Percentiles rank a stretch among this genome's conserved stretches.
These are phyloP conservation scores for Ogataea wickerhamii DNA, from an alignment of 805 yeast genomes.

Conservation along the genomic window DNA sequence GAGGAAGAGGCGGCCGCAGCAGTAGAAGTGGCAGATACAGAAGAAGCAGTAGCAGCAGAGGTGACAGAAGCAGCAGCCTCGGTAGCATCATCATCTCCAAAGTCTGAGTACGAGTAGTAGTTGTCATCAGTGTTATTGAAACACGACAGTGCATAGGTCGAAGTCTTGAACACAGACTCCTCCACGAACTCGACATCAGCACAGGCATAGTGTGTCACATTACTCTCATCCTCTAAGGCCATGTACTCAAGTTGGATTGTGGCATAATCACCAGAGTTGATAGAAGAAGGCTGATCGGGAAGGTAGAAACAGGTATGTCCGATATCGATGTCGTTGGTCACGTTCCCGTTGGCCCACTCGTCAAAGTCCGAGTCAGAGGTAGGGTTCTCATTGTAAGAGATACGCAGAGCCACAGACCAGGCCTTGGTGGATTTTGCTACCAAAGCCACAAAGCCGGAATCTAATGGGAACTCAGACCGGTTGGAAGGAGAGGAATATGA, in stretches of 20 bases:
- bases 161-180: constrained; percentile 35
- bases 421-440: constrained; percentile 40
- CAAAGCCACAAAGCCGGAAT: constrained; percentile 44
- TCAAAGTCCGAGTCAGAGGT: constrained; percentile 38
- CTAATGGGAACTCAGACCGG: constrained; percentile 44
- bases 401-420: constrained; percentile 38
- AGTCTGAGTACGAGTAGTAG: constrained; percentile 30
- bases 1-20: constrained; percentile 6
- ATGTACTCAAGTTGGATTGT: constrained; percentile 44
- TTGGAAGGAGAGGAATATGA: constrained; percentile 32
- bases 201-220: constrained; percentile 44
- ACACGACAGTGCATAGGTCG: constrained; percentile 35
- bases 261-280: constrained; percentile 39
- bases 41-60: constrained; percentile 2
- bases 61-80: constrained; percentile 3
- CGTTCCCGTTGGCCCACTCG: constrained; percentile 37
- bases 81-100: constrained; percentile 3
- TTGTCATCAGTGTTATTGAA: constrained; percentile 40
- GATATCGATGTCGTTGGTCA: constrained; percentile 37
- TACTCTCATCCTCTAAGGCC: constrained; percentile 38
- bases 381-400: constrained; percentile 40
- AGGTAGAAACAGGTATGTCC: constrained; percentile 46
- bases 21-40: constrained; percentile 5
- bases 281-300: constrained; percentile 39
- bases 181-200: constrained; percentile 44